phyloP scores from a whole-genome alignment of 768 basidiomycete genomes.

The Basidioascus undulatus region DNA sequence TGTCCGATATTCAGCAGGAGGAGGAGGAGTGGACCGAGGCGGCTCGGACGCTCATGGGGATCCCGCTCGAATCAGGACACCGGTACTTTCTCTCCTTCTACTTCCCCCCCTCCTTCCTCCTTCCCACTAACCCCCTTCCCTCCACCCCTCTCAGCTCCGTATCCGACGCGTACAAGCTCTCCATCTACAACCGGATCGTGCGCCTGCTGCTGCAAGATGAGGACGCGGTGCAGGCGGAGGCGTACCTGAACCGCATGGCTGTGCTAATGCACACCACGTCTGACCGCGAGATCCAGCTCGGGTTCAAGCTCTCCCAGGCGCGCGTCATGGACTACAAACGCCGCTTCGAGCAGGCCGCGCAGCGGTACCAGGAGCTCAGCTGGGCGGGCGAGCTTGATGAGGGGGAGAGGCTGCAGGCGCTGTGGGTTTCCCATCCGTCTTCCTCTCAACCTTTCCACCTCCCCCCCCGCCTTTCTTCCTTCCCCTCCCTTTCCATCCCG shows the following conservation, averaged over 20 bases:
- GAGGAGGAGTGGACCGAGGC: slow-evolving; percentile 90
- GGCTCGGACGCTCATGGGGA: slow-evolving; percentile 71
- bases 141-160: slow-evolving; percentile 25
- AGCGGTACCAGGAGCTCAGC: slow-evolving; percentile 80
- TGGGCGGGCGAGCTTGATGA: slow-evolving; percentile 80
- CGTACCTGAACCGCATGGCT: slow-evolving; percentile 88
- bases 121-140: background rate
- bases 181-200: slow-evolving; percentile 79
- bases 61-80: slow-evolving; percentile 71
- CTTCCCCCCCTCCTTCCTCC: background rate
- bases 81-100: slow-evolving; percentile 28
- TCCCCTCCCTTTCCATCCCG: slow-evolving; percentile 1
- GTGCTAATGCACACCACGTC: slow-evolving; percentile 56
- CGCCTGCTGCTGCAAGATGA: slow-evolving; percentile 85
- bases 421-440: slow-evolving; percentile 48
- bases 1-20: slow-evolving; percentile 67
- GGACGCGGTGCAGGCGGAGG: slow-evolving; percentile 91
- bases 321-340: slow-evolving; percentile 77
- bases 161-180: slow-evolving; percentile 63
- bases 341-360: slow-evolving; percentile 82
- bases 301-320: slow-evolving; percentile 82
- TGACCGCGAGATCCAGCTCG: slow-evolving; percentile 53
- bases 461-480: background rate
- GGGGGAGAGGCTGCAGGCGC: slow-evolving; percentile 67
- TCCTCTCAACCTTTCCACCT: too few relatives aligned